Evolutionary conservation across 169 alveolate genomes (phyloP), one percentile per base, ranked within the genome.

Genomic region (Eimeria tenella): DNA sequence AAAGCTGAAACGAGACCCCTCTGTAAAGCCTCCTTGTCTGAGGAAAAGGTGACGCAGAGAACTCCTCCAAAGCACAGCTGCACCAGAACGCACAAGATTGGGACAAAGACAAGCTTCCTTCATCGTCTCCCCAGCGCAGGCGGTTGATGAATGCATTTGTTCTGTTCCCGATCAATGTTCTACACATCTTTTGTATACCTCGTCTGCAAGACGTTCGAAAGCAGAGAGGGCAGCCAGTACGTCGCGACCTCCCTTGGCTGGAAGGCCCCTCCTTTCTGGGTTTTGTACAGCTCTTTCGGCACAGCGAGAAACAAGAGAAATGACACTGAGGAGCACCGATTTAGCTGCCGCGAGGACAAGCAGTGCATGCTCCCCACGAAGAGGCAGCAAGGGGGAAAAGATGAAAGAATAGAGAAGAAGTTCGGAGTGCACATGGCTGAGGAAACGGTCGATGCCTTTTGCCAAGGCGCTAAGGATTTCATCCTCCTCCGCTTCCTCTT

Each of bases 351-450:
- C 83, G 62, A 90, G 87, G 42, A 90, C 58, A 11, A 90, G 68
- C 52, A 90, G 53, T 23, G 94, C 63, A 31, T 68, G 86, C 62
- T 90, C 94, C 62, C 74, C 86, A 19, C 42, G 17, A 42, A 90
- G 89, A n/a, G 94, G 94, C 75, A 90, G 89, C 68, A 56, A 82
- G 56, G 88, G 82, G 5, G 68, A 58, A 31, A 90, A 90, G 89
- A 74, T 89, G 13, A 79, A 60, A n/a, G 90, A n/a, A 81, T 90
- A 90, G 52, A 90, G 89, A 8, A 90, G 90, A 21, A 90, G 88
- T 81, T 90, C 94, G 42, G 79, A 62, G 56, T 82, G 89, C 13
- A 90, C 60, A 55, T 90, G 94, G 49, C 65, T 19, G 21, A 23
- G 65, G 60, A 90, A 63, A 42, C 23, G 62, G 50, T 42, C 63